Conservation (phyloP, 148 eudicot species). For the Chenopodium suecicum region DNA sequence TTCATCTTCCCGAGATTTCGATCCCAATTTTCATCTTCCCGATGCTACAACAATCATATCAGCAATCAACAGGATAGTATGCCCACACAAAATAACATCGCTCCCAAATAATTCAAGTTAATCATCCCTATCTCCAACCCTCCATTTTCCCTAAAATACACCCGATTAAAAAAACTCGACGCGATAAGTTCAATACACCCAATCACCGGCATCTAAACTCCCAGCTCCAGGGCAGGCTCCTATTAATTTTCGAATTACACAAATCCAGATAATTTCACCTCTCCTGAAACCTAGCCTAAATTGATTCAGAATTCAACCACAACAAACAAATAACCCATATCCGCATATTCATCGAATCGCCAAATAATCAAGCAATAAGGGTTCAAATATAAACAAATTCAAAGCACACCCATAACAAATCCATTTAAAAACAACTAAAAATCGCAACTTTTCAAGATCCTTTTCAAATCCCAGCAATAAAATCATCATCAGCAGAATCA, state of each 20-base stretch:
- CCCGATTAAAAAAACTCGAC: background rate
- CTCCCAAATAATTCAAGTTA: background rate
- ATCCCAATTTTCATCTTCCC: background rate
- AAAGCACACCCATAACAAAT: background rate
- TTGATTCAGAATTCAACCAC: background rate
- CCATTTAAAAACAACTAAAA: background rate
- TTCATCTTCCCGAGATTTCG: background rate
- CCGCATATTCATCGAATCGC: background rate
- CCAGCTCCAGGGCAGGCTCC: background rate
- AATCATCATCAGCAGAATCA: background rate
- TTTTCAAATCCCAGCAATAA: background rate
- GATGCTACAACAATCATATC: background rate
- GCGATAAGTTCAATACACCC: background rate
- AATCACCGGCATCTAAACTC: background rate
- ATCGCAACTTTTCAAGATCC: constrained; percentile 1
- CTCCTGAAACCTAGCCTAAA: background rate
- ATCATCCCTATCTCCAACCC: background rate
- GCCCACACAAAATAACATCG: background rate
- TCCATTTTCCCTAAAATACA: background rate
- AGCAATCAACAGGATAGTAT: background rate
- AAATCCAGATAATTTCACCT: background rate
- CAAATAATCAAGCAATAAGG: background rate
- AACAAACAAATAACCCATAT: background rate
- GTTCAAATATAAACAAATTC: background rate
- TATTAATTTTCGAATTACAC: background rate